These are phyloP conservation scores for Magnaporthiopsis poae DNA, from an alignment of 2,329 filamentous ascomycete genomes.

Conservation along the genomic window DNA sequence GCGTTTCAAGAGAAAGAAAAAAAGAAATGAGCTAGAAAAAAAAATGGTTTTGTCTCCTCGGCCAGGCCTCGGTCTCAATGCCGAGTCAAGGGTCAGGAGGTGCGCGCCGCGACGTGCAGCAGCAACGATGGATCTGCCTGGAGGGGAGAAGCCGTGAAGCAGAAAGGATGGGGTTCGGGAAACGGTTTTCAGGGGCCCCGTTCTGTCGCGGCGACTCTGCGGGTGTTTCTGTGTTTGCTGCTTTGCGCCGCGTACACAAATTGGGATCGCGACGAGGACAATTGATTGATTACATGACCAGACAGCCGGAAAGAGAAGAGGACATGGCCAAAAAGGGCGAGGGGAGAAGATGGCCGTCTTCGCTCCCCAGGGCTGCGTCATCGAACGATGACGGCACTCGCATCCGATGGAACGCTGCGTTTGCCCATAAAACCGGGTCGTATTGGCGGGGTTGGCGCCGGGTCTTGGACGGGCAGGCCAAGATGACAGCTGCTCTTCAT, in stretches of 20 bases:
- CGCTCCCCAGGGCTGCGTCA: background rate
- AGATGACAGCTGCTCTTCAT: background rate
- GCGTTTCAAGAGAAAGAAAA: background rate
- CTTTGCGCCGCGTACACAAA: background rate
- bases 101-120: too few relatives aligned
- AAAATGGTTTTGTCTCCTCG: background rate
- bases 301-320: background rate
- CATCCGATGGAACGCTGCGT: too few relatives aligned
- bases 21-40: background rate
- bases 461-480: background rate
- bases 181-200: background rate
- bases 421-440: background rate
- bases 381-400: background rate
- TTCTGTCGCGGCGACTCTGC: background rate
- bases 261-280: background rate
- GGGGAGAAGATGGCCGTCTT: background rate
- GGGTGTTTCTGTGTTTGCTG: background rate
- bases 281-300: background rate
- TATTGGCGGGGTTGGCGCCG: background rate
- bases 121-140: too few relatives aligned
- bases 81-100: background rate
- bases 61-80: background rate
- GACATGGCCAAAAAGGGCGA: too few relatives aligned
- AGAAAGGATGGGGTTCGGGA: background rate
- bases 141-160: background rate